Base-by-base conservation (phyloP, 1,284 basidiomycete species). In the Phellinidium pouzarii region DNA sequence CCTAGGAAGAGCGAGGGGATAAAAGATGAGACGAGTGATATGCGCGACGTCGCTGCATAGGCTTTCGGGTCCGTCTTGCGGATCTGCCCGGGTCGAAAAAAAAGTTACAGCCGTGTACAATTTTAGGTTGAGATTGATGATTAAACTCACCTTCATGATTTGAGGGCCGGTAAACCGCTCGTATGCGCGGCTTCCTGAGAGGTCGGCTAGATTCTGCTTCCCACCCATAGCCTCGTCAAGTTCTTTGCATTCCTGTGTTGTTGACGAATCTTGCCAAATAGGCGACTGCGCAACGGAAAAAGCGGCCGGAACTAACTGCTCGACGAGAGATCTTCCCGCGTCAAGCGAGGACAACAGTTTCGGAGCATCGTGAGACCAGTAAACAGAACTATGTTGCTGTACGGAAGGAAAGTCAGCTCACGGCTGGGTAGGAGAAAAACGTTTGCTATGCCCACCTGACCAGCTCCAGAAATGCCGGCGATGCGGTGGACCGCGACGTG, bases 261-360 rank as follows among this genome's bases (percentile, higher is more conserved):
- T 94, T 0, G 89, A 91, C 0, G 88, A 91, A 68, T 94, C 92
- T 67, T 94, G 91, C 92, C 92, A 94, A 64, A 94, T 94, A 12
- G 91, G 91, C 1, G 87, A 80, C 56, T 78, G 75, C 1, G 72
- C 71, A 17, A 83, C 69, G 3, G 89, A 85, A 66, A 94, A 93
- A 0, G 88, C 87, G 5, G 61, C 61, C 0, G 80, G 79, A 14
- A 69, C 68, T 40, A 87, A 67, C 60, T 85, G 83, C 7, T 62
- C 73, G 8, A 71, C 67, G 3, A 94, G 72, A 0, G 77, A 63
- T 50, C 75, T 66, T 1, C 62, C 59, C 1, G 82, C 59, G 61
- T 85, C 73, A 40, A 93, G 72, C 1, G 68, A 69, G 1, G 73
- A 67, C 6, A 94, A 75, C 4, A 80, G 64, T 0, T 57, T 50